Evolutionary conservation across 2,329 filamentous ascomycete species (phyloP), one percentile per base, ranked within the genome.

Genomic region (Ramichloridium luteum): DNA sequence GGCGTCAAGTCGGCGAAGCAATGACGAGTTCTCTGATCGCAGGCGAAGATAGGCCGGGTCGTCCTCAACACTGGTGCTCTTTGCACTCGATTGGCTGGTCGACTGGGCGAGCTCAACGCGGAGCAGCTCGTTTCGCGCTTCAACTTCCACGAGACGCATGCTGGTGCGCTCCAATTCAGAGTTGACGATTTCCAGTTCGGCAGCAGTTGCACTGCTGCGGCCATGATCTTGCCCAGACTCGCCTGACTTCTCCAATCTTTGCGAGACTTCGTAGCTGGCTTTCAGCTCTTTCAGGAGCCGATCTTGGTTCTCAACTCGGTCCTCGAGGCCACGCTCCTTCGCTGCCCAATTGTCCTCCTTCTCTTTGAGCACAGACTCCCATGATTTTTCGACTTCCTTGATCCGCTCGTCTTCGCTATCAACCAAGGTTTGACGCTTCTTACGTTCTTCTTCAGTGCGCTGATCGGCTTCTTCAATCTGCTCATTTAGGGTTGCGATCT

Each of bases 291-390:
- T 93, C 45, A 98, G 60, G 23, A 98, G 61, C 5, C 85, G 76
- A 29, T 98, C 90, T 53, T 98, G 88, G 47, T 80, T 92, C 56
- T 94, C 88, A 3, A 93, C 68, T 60, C 94, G 96, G 47, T 96
- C 88, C 50, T 93, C 85, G 37, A 94, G 60, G 16, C 73, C 76
- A 61, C 81, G 82, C 62, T 98, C 90, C 54, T 93, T 94, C 6
- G 88, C 77, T 32, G 80, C 77, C 90, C 90, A 98, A 52, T 98
- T 98, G 55, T 88, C 84, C 48, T 83, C 80, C 60, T 93, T 94
- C 65, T 98, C 90, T 35, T 81, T 77, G 30, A 98, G 57, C 4
- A 94, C 86, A 14, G 83, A 85, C 9, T 74, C 72, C 88, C 90
- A 98, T 3, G 84, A 90, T 10, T 73, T 64, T 58, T 96, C 85